Evolutionary conservation across 257 asterid species (phyloP).

Genomic region (Leptodermis oblonga): DNA sequence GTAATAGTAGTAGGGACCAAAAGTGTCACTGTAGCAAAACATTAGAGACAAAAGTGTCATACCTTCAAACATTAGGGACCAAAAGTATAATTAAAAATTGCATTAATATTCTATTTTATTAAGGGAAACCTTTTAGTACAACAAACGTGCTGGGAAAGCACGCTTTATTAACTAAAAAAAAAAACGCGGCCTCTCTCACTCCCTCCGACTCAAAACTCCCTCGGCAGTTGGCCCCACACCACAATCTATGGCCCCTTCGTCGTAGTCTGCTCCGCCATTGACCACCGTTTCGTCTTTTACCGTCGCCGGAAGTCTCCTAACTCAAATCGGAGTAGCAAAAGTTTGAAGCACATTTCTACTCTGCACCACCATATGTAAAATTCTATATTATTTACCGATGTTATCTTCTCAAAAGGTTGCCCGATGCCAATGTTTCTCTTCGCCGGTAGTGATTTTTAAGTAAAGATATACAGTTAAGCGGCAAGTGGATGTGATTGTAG

Average conservation of each 20-base stretch:
- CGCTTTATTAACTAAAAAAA: slow-evolving; percentile 14
- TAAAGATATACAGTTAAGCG: background rate
- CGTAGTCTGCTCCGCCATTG: slow-evolving; percentile 18
- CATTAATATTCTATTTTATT: too few species aligned
- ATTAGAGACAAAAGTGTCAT: too few species aligned
- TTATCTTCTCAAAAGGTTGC: background rate
- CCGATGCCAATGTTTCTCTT: background rate
- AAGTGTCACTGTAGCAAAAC: too few species aligned
- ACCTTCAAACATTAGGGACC: too few species aligned
- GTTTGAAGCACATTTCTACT: slow-evolving; percentile 5
- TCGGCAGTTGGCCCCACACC: slow-evolving; percentile 1
- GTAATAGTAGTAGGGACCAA: too few species aligned
- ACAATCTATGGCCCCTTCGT: background rate
- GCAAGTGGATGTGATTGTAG: background rate
- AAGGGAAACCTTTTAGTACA: background rate
- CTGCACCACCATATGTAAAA: slow-evolving; percentile 9
- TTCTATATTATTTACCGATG: background rate
- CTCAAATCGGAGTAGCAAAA: slow-evolving; percentile 4
- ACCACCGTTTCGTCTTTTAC: slow-evolving; percentile 11
- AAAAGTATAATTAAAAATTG: too few species aligned
- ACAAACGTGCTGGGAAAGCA: background rate
- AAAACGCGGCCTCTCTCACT: slow-evolving; percentile 3
- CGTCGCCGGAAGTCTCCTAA: slow-evolving; percentile 2
- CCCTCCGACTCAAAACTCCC: background rate
- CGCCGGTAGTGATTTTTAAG: slow-evolving; percentile 7